Evolutionary conservation across 352 stramenopile species (phyloP).

Genomic region (Phytophthora fragariae): DNA sequence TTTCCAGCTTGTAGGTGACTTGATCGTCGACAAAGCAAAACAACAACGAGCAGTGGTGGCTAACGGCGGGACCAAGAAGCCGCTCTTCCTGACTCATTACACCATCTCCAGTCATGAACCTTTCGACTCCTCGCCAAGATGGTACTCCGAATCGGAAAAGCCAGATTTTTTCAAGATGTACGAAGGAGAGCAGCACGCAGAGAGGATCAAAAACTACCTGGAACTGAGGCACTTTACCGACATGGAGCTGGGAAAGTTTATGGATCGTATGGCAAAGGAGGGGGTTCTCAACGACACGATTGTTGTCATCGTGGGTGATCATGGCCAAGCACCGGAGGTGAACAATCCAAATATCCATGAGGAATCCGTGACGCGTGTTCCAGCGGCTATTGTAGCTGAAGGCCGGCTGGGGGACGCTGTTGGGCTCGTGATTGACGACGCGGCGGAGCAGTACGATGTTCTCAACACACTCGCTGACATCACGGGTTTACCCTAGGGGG

Average conservation of each 20-base stretch:
- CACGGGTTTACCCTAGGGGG: constrained; percentile 51
- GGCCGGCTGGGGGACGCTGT: constrained; percentile 48
- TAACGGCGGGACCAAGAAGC: constrained; percentile 33
- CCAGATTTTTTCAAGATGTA: constrained; percentile 67
- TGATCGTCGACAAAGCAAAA: constrained; percentile 46
- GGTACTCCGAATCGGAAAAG: constrained; percentile 51
- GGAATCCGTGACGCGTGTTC: constrained; percentile 50
- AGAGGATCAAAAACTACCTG: constrained; percentile 56
- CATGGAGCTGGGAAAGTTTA: constrained; percentile 61
- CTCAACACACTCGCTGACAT: constrained; percentile 76
- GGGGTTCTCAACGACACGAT: constrained; percentile 69
- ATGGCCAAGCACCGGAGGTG: constrained; percentile 61
- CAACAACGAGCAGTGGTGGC: constrained; percentile 29
- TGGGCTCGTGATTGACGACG: constrained; percentile 52
- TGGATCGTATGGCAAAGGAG: constrained; percentile 53
- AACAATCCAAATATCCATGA: constrained; percentile 53
- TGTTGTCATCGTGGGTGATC: constrained; percentile 62
- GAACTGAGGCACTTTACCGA: constrained; percentile 70
- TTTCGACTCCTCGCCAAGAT: constrained; percentile 39
- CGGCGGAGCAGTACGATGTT: constrained; percentile 59
- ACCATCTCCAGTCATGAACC: constrained; percentile 63
- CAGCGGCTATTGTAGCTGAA: constrained; percentile 58
- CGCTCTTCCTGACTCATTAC: constrained; percentile 67
- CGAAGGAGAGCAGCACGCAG: constrained; percentile 33
- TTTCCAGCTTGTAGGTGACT: constrained; percentile 48